These are phyloP conservation scores for Coriaria nepalensis DNA, from an alignment of 306 rosid species.

Conservation along the genomic window DNA sequence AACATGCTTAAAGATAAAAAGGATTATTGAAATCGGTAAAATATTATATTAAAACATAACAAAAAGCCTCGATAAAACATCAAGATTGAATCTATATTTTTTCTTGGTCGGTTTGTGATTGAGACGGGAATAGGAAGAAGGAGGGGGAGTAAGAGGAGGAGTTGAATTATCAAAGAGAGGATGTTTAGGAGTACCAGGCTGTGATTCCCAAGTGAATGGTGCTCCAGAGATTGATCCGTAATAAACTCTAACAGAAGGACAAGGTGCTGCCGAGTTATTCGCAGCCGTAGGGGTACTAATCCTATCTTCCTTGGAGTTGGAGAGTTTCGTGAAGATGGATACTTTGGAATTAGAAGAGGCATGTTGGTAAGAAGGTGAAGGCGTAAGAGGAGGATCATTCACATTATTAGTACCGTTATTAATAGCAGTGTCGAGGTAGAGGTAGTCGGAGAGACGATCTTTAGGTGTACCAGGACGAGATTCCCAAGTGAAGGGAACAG, in stretches of 20 bases:
- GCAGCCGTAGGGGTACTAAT: too few species aligned
- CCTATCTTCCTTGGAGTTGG: too few species aligned
- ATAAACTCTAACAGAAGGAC: slow-evolving; percentile 50
- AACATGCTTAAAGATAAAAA: too few species aligned
- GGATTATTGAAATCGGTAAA: too few species aligned
- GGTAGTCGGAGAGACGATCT: slow-evolving; percentile 23
- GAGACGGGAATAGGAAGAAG: slow-evolving; percentile 33
- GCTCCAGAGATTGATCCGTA: slow-evolving; percentile 32
- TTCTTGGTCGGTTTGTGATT: slow-evolving; percentile 19
- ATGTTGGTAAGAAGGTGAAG: too few species aligned
- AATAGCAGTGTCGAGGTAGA: too few species aligned
- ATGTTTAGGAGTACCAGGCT: slow-evolving; percentile 79
- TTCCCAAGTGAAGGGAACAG: slow-evolving; percentile 77
- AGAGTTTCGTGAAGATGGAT: too few species aligned
- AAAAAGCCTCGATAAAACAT: slow-evolving; percentile 21
- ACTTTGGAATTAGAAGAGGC: too few species aligned
- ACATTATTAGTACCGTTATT: too few species aligned
- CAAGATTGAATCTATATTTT: slow-evolving; percentile 28
- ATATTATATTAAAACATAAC: too few species aligned
- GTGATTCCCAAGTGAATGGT: slow-evolving; percentile 84
- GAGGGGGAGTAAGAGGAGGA: slow-evolving; percentile 95
- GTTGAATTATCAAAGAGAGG: slow-evolving; percentile 29
- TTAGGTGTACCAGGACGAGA: slow-evolving; percentile 92
- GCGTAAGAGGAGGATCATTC: too few species aligned
- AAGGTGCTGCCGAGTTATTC: too few species aligned